Percentiles rank a stretch among this genome's conserved stretches.
Evolutionary conservation across 331 rosid genomes (phyloP).

Genomic region (Erythrophleum ivorense): DNA sequence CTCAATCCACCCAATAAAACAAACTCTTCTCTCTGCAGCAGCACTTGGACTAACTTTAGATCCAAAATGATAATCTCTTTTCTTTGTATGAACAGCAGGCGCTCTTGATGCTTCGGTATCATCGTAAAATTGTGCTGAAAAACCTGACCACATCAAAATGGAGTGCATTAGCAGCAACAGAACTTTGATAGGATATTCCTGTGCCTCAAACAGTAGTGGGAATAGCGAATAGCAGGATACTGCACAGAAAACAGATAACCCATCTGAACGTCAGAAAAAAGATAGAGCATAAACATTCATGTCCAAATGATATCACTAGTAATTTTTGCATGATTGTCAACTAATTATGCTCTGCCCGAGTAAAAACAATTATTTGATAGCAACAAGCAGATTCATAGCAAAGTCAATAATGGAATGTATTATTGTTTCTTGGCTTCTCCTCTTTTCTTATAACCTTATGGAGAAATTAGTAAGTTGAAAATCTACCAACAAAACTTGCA

Average conservation of each 20-base stretch:
- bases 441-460: neutral
- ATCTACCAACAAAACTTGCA: no score
- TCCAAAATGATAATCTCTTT: slow-evolving; percentile 35
- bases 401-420: neutral
- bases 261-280: slow-evolving; percentile 23
- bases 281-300: neutral
- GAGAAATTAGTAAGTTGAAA: no score
- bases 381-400: neutral
- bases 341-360: neutral
- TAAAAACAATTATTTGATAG: slow-evolving; percentile 7
- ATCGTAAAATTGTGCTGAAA: slow-evolving; percentile 62
- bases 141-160: slow-evolving; percentile 75
- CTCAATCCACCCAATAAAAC: slow-evolving; percentile 55
- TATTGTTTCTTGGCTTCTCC: neutral
- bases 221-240: slow-evolving; percentile 89
- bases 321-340: slow-evolving; percentile 34
- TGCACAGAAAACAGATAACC: slow-evolving; percentile 42
- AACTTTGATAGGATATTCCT: slow-evolving; percentile 85
- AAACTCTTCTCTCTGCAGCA: slow-evolving; percentile 41
- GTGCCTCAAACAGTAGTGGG: slow-evolving; percentile 83
- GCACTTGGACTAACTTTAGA: slow-evolving; percentile 28
- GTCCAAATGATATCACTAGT: neutral
- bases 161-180: slow-evolving; percentile 70
- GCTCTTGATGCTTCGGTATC: slow-evolving; percentile 42
- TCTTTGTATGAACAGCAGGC: slow-evolving; percentile 25